A percentile compares a stretch with the other conserved stretches of the same genome.
Evolutionary conservation across 2,329 filamentous ascomycete genomes (phyloP).

Genomic region (Penicillium occitanis): DNA sequence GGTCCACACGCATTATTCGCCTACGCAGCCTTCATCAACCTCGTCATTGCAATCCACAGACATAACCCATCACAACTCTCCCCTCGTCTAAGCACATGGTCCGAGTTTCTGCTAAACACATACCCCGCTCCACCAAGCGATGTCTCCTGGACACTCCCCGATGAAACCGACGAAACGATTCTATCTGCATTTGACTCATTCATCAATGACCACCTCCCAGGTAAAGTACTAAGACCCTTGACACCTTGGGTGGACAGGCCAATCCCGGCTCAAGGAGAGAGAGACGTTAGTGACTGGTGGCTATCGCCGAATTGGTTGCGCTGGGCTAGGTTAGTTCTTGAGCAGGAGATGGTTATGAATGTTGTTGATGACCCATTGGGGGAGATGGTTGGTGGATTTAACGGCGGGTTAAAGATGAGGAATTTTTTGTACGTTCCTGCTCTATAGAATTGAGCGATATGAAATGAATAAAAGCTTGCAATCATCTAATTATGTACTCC

Average conservation of each 20-base stretch:
- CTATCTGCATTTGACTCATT: slow-evolving; percentile 28
- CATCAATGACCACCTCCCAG: slow-evolving; percentile 25
- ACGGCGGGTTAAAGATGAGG: slow-evolving; percentile 27
- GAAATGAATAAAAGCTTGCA: neutral
- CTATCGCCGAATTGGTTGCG: slow-evolving; percentile 40
- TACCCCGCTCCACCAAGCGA: slow-evolving; percentile 34
- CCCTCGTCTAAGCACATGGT: slow-evolving; percentile 38
- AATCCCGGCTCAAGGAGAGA: slow-evolving; percentile 1
- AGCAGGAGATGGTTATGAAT: slow-evolving; percentile 42
- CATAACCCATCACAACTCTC: slow-evolving; percentile 26
- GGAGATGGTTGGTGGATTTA: slow-evolving; percentile 25
- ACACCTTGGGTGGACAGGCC: slow-evolving; percentile 3
- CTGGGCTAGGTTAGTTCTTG: slow-evolving; percentile 45
- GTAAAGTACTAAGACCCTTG: slow-evolving; percentile 7
- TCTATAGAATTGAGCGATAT: slow-evolving; percentile 17
- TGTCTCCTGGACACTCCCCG: slow-evolving; percentile 33
- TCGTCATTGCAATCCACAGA: slow-evolving; percentile 33
- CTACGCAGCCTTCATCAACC: slow-evolving; percentile 36
- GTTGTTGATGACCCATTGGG: slow-evolving; percentile 37
- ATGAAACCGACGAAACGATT: slow-evolving; percentile 31
- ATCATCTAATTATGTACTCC: no score
- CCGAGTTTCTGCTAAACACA: slow-evolving; percentile 36
- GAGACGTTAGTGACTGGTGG: slow-evolving; percentile 35
- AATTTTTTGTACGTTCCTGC: slow-evolving; percentile 41
- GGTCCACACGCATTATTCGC: slow-evolving; percentile 27